Evolutionary conservation across 1,284 basidiomycete species (phyloP).

Genomic region (Malassezia nana): DNA sequence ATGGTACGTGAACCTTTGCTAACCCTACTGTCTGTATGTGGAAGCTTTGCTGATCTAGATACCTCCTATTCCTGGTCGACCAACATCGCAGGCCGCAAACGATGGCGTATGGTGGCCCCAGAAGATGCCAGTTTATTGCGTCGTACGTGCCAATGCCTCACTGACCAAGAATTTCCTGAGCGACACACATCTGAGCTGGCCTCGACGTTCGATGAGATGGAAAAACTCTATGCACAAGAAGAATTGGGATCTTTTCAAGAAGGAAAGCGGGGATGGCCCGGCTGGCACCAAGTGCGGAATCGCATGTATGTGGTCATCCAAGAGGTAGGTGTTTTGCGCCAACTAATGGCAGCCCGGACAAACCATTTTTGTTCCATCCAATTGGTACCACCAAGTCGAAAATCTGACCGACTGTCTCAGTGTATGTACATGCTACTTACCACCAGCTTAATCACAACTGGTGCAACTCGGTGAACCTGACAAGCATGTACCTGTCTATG

Average conservation of each 20-base stretch:
- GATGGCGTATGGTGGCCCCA: conserved; percentile 55
- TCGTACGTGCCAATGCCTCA: conserved; percentile 10
- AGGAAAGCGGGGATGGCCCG: conserved; percentile 19
- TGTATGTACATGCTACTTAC: conserved; percentile 2
- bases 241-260: conserved; percentile 16
- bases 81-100: conserved; percentile 54
- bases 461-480: conserved; percentile 53
- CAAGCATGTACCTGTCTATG: conserved; percentile 51
- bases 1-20: conserved; percentile 18
- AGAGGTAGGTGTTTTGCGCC: conserved; percentile 5
- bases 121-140: conserved; percentile 38
- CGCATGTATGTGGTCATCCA: conserved; percentile 9
- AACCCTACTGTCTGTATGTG: conserved; percentile 3
- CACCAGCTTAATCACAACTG: conserved; percentile 48
- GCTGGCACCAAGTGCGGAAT: conserved; percentile 15
- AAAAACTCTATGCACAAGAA: conserved; percentile 21
- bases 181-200: conserved; percentile 33
- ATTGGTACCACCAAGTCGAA: conserved; percentile 44
- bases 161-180: conserved; percentile 31
- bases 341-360: conserved; percentile 22
- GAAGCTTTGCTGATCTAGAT: conserved; percentile 30
- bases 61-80: conserved; percentile 56
- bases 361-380: conserved; percentile 41
- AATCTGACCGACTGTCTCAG: conserved; percentile 43
- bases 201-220: conserved; percentile 27